Percentiles rank a stretch among this genome's conserved stretches.
Conservation (phyloP, 2,329 filamentous ascomycete species). For the Phyllosticta citrichinensis region DNA sequence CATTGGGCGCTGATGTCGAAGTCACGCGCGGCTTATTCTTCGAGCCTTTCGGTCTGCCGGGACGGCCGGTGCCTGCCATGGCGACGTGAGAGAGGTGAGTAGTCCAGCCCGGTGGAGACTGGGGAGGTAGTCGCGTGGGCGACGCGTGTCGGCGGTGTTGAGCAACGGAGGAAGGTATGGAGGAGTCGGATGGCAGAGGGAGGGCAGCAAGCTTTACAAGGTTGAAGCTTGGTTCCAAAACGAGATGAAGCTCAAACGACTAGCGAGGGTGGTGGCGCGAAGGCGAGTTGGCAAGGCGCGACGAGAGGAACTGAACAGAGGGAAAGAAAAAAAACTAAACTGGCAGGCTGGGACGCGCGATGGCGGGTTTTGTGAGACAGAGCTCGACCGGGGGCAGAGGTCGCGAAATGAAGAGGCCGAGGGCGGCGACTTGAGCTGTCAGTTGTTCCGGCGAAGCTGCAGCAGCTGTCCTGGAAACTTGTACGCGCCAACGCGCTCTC, state of each 20-base stretch:
- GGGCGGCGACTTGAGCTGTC: neutral
- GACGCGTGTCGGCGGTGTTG: neutral
- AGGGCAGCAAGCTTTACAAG: neutral
- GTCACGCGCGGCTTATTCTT: neutral
- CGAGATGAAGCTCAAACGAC: neutral
- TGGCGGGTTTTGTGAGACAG: neutral
- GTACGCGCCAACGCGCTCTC: neutral
- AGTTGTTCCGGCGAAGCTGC: neutral
- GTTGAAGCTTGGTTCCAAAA: neutral
- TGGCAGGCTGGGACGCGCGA: neutral
- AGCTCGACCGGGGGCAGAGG: neutral
- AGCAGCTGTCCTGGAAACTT: neutral
- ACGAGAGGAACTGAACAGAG: neutral
- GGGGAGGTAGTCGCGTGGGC: neutral
- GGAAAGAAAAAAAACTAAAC: neutral
- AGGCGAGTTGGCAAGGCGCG: neutral
- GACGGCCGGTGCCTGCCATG: neutral
- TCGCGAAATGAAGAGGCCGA: neutral
- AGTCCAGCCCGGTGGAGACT: neutral
- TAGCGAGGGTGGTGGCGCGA: neutral
- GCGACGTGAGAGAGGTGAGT: neutral
- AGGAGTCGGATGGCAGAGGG: neutral
- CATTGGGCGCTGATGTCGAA: neutral
- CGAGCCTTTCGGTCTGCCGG: neutral
- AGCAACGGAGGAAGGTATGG: neutral